Base-by-base conservation (phyloP, 352 stramenopile species). In the Phytophthora pistaciae region DNA sequence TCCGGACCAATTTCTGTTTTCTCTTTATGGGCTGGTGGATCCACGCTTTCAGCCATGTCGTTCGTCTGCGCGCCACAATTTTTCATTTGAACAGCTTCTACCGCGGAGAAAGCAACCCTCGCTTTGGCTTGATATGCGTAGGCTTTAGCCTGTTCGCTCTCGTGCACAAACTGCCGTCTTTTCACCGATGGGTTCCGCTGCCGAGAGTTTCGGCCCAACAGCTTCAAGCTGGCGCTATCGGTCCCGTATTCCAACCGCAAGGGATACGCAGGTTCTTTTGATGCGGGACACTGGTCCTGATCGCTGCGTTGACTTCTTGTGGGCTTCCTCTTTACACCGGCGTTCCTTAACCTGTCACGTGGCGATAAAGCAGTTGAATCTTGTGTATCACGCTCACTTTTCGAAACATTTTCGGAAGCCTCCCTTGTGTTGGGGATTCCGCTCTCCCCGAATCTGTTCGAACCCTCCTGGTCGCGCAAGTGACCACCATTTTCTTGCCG, bases 401-500 rank as follows among this genome's bases (percentile, higher is more conserved):
- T 55, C n/a, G 27, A 13, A 23, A 6, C 20, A 16, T 10, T n/a
- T 23, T 5, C 36, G n/a, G 18, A 20, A 36, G 6, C 23, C 33
- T 63, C 46, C 5, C 13, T 48, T 52, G 11, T 16, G 16, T 56
- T 58, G 38, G 36, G 14, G 18, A 44, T 44, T n/a, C 38, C 38
- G 13, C 23, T 52, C 23, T 52, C 44, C 18, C 20, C n/a, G 10
- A 52, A 44, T 44, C 56, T 31, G 8, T 14, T 25, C 25, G 31
- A 64, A 36, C 49, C 56, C 21, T n/a, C 46, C 8, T 44, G 27
- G 16, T 64, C 60, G 10, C 40, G 36, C 25, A 36, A 1, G 8
- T 60, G 16, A 10, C 21, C 44, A 25, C 25, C 40, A 9, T 58
- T 73, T 36, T 83, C 68, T 55, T 88, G 86, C 7, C 78, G 71